Base-by-base conservation (phyloP, 2,329 filamentous ascomycete species). In the Aspergillus sp. region DNA sequence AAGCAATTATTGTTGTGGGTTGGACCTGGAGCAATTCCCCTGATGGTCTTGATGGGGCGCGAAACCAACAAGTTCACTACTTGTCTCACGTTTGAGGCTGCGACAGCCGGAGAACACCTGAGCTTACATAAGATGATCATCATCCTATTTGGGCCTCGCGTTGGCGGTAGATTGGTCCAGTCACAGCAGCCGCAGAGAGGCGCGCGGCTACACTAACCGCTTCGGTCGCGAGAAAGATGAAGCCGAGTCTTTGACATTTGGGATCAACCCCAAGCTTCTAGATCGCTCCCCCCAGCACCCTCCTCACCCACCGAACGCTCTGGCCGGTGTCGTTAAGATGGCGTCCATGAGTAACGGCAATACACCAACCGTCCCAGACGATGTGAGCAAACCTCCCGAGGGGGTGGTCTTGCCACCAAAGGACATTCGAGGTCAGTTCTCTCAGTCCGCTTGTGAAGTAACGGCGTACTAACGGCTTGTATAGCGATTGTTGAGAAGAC, bases 361-460 rank as follows among this genome's bases (percentile, higher is more conserved):
- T 56, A 72, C 74, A 19, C 69, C 74, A 42, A 70, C 68, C 12
- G 64, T 76, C 11, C 70, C 75, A 20, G 81, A 85, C 55, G 77
- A 92, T 62, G 84, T 87, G 61, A 84, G 87, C 73, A 93, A 92
- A 74, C 87, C 91, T 34, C 93, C 93, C 3, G 79, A 87, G 58
- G 91, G 92, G 61, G 83, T 96, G 63, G 90, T 97, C 56, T 83
- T 97, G 54, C 95, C 95, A 20, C 95, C 86, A 0, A 85, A 87
- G 72, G 90, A 93, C 71, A 92, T 97, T 69, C 88, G 92, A 80
- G 81, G 82, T 81, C 9, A 50, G 63, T 66, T 45, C 22, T 15
- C 24, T 45, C 45, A 24, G 9, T 2, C n/a, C n/a, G 34, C 22
- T 37, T 34, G 37, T 24, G 37, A 34, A 22, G 41, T 27, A 13